phyloP scores from a whole-genome alignment of 257 asterid species.

The Solanum etuberosum region DNA sequence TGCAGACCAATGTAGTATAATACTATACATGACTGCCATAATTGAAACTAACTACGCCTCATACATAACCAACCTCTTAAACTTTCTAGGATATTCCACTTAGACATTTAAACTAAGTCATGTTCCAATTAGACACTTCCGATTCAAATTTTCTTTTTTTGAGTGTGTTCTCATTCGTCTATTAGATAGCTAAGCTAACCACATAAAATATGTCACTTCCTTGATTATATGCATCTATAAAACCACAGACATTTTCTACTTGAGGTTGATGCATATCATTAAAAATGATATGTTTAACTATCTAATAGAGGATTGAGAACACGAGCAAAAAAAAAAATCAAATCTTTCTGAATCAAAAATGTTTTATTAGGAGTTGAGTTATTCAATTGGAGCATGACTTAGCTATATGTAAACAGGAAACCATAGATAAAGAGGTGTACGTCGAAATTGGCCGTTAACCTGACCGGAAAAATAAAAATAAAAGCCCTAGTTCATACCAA shows the following conservation, averaged over 20 bases:
- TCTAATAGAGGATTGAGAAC: neutral
- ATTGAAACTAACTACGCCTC: neutral
- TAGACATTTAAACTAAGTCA: neutral
- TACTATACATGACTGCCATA: neutral
- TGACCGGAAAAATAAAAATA: neutral
- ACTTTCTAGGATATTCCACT: neutral
- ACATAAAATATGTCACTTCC: neutral
- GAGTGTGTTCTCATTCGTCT: neutral
- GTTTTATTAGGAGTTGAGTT: neutral
- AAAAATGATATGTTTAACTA: neutral
- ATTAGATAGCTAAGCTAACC: neutral
- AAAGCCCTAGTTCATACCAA: neutral
- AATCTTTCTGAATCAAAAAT: accelerated
- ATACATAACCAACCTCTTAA: neutral
- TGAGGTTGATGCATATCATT: neutral
- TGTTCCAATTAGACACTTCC: neutral
- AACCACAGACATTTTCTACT: neutral
- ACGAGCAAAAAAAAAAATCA: neutral
- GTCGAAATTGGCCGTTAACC: neutral
- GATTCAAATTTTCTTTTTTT: neutral
- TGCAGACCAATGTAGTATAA: neutral
- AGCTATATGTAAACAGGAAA: too few species aligned
- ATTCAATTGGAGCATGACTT: neutral
- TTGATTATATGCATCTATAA: neutral
- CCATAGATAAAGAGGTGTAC: neutral